Evolutionary conservation across 805 yeast species (phyloP), one percentile per base, ranked within the genome.

Genomic region (Hanseniaspora lindneri): DNA sequence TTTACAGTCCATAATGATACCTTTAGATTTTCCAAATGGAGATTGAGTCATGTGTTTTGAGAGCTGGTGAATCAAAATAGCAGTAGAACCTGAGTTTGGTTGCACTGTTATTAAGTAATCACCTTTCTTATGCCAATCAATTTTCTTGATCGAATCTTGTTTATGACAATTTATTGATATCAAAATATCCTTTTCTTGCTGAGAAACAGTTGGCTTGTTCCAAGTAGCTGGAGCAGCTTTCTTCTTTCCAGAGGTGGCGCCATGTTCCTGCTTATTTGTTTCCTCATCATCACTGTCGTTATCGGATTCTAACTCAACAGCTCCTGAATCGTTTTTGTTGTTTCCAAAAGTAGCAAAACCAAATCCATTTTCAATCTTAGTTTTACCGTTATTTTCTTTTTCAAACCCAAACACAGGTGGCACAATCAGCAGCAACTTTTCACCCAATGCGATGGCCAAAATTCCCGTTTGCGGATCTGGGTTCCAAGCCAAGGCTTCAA

Each of bases 91-190:
- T 44, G 86, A 82, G 46, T 85, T 92, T 46, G 97, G 96, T n/a
- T 95, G 79, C n/a, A 86, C 94, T 3, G 94, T 80, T 54, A 89
- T 95, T 58, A 92, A 84, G 63, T 92, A 92, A 68, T 92, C 98
- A 58, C 98, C 98, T 60, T 83, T 83, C 64, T 96, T 75, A 65
- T 92, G 98, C 98, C 98, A 92, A 55, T 95, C 76, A 20, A 92
- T 56, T 60, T 79, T 80, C 66, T 85, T 87, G 53, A 89, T 76
- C 0, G 83, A 74, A 58, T 72, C 74, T 30, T 41, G 41, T 53
- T 78, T 74, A 16, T 68, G 63, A 53, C 82, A 71, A 47, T 82
- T 75, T 42, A 92, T 74, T 17, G 83, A 77, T 2, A 84, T 80
- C 16, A 82, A 75, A 33, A 87, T 78, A 49, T 94, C 94, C 46